Evolutionary conservation across 192 early-diverging fungal genomes (phyloP).

Genomic region (Coemansia sp.): DNA sequence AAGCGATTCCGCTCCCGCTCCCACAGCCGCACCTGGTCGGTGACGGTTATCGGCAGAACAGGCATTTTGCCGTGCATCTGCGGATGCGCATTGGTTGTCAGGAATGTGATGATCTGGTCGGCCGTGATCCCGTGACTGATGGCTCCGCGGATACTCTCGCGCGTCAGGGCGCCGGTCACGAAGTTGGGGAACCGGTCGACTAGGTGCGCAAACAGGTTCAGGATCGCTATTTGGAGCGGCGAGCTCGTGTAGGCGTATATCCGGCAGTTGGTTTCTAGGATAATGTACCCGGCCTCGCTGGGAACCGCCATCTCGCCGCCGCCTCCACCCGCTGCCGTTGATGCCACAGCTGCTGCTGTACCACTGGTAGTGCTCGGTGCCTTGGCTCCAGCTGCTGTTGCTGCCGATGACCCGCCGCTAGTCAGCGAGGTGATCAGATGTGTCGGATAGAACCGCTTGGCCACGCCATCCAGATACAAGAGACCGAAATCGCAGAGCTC

Average conservation of each 20-base stretch:
- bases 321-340: not conserved
- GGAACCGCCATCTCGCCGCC: slow-evolving; percentile 21
- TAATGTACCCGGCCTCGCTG: slow-evolving; percentile 76
- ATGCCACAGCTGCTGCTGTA: slow-evolving; percentile 28
- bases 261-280: slow-evolving; percentile 93
- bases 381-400: not conserved
- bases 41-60: slow-evolving; percentile 84
- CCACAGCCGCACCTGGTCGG: slow-evolving; percentile 96
- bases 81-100: slow-evolving; percentile 87
- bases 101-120: slow-evolving; percentile 91
- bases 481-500: slow-evolving; percentile 90
- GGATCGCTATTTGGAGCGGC: slow-evolving; percentile 88
- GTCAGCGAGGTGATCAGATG: slow-evolving; percentile 88
- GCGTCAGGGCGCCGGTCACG: slow-evolving; percentile 82
- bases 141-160: slow-evolving; percentile 84
- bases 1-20: slow-evolving; percentile 92
- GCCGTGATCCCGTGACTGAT: slow-evolving; percentile 88
- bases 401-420: slow-evolving; percentile 43
- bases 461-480: slow-evolving; percentile 81
- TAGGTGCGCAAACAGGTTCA: slow-evolving; percentile 85
- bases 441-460: slow-evolving; percentile 85
- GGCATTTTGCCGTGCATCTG: slow-evolving; percentile 85
- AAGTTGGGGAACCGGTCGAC: slow-evolving; percentile 88
- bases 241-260: slow-evolving; percentile 96
- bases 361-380: slow-evolving; percentile 1